Conservation (phyloP, 2,329 filamentous ascomycete genomes). For the Fusarium nelsonii region DNA sequence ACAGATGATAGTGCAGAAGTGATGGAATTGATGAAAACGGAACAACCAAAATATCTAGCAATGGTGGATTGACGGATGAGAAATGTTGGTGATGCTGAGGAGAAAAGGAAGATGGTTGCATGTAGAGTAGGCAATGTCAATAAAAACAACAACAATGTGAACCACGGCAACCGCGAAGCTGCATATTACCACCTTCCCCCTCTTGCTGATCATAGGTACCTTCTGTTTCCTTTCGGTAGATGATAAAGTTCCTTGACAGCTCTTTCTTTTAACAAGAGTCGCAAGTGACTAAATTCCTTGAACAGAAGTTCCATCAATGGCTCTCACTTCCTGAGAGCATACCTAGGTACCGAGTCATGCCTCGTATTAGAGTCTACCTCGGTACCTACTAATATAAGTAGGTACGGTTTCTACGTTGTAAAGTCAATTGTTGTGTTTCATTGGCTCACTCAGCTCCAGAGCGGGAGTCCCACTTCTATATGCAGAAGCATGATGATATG, state of each 20-base stretch:
- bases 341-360: background rate
- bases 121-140: constrained; percentile 5
- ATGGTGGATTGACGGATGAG: constrained; percentile 13
- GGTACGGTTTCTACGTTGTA: background rate
- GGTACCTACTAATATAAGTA: background rate
- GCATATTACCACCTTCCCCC: constrained; percentile 13
- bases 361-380: background rate
- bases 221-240: background rate
- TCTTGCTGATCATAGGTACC: background rate
- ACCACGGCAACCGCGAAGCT: constrained; percentile 36
- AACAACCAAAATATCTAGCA: constrained; percentile 36
- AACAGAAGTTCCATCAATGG: background rate
- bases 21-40: constrained; percentile 32
- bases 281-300: background rate
- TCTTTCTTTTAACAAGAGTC: background rate
- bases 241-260: background rate
- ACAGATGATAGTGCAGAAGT: constrained; percentile 21
- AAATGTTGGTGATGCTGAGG: constrained; percentile 27
- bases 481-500: constrained; percentile 20
- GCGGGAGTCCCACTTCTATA: constrained; percentile 35
- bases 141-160: constrained; percentile 38
- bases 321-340: background rate
- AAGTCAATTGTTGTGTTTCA: constrained; percentile 4
- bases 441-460: constrained; percentile 29
- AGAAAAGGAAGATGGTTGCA: constrained; percentile 3